Percentiles rank a stretch among this genome's conserved stretches.
These are phyloP conservation scores for Phaeotremella fagi DNA, from an alignment of 768 basidiomycete species.

Conservation along the genomic window DNA sequence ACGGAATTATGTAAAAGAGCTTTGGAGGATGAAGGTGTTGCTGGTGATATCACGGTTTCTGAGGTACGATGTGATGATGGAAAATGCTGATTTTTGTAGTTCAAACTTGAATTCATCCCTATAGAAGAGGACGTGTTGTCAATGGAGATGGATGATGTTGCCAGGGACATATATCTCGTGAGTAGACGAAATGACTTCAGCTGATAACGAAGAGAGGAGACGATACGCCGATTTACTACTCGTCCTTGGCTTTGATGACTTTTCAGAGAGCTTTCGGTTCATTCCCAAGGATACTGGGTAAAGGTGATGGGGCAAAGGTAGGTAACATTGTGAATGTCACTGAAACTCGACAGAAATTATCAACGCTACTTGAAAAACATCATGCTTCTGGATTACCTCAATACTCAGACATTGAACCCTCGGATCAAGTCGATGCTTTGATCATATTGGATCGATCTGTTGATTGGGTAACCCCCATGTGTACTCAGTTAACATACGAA, in stretches of 20 bases:
- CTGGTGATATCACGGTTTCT: constrained; percentile 84
- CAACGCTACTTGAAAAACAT: constrained; percentile 63
- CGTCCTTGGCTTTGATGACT: constrained; percentile 75
- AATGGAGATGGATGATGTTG: constrained; percentile 75
- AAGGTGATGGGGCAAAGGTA: constrained; percentile 67
- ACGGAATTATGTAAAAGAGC: constrained; percentile 81
- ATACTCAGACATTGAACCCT: constrained; percentile 38
- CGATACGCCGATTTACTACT: constrained; percentile 81
- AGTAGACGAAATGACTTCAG: constrained; percentile 8
- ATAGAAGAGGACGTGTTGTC: constrained; percentile 89
- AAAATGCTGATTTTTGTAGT: constrained; percentile 49
- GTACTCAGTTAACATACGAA: constrained; percentile 94
- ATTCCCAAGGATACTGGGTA: constrained; percentile 87
- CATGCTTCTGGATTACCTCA: constrained; percentile 26
- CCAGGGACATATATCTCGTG: constrained; percentile 88
- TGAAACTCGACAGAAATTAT: constrained; percentile 59
- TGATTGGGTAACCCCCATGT: constrained; percentile 91
- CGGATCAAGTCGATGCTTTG: constrained; percentile 65
- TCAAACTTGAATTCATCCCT: constrained; percentile 90
- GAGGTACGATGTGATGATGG: constrained; percentile 34
- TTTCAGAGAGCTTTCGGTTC: constrained; percentile 78
- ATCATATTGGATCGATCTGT: constrained; percentile 84
- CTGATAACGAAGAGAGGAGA: constrained; percentile 70
- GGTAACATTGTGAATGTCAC: constrained; percentile 4
- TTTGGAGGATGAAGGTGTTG: constrained; percentile 93